phyloP scores from a whole-genome alignment of 148 eudicot species.

The Rhododendron griersonianum region DNA sequence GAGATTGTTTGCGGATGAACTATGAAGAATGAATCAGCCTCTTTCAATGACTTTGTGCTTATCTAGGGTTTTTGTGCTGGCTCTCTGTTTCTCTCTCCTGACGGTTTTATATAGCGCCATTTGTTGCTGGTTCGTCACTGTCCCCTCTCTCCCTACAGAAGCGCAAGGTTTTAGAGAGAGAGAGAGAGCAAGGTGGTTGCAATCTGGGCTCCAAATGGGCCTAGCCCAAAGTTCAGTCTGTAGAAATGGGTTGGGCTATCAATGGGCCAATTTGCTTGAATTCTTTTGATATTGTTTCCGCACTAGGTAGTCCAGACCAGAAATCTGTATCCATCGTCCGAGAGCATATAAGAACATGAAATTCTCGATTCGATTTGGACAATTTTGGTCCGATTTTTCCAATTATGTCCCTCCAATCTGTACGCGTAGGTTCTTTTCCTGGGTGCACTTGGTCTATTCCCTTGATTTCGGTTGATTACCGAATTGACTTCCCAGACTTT shows the following conservation, averaged over 20 bases:
- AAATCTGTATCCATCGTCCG: too few relatives aligned
- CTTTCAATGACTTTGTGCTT: neutral
- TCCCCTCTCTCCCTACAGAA: neutral
- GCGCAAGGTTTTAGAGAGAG: neutral
- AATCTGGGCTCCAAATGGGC: neutral
- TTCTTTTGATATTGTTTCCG: too few relatives aligned
- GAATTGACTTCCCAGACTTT: too few relatives aligned
- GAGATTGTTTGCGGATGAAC: neutral
- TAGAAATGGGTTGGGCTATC: neutral
- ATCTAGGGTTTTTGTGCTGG: conserved; percentile 3
- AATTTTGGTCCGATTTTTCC: too few relatives aligned
- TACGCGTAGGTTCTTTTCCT: too few relatives aligned
- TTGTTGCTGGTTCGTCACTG: neutral
- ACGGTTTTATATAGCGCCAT: neutral
- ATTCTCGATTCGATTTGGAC: too few relatives aligned
- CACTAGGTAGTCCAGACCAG: too few relatives aligned
- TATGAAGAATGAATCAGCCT: neutral
- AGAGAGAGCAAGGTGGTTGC: neutral
- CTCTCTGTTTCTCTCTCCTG: neutral
- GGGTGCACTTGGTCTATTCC: too few relatives aligned
- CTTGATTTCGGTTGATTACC: too few relatives aligned
- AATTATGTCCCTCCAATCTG: too few relatives aligned
- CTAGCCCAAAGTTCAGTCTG: neutral
- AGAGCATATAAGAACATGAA: too few relatives aligned
- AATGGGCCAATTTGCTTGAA: neutral